phyloP scores from a whole-genome alignment of 1,284 basidiomycete species.

The Volvariella volvacea region DNA sequence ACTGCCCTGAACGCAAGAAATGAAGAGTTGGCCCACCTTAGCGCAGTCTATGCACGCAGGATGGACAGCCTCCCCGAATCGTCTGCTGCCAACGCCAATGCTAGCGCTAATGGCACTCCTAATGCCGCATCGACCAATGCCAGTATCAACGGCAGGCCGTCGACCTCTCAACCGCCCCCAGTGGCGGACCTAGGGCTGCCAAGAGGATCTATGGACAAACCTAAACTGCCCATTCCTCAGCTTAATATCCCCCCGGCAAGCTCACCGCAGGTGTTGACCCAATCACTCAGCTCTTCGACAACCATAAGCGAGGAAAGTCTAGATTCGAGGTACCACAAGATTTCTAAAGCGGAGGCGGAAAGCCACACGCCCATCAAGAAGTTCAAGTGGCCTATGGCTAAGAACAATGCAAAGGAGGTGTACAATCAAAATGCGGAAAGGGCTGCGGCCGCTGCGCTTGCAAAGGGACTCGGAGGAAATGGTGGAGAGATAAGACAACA shows the following conservation, averaged over 20 bases:
- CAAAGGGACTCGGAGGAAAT: constrained; percentile 16
- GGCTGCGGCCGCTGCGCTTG: no score
- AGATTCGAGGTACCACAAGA: constrained; percentile 24
- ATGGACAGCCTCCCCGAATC: constrained; percentile 4
- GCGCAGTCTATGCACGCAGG: constrained; percentile 54
- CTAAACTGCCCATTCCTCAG: background rate
- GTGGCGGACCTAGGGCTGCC: constrained; percentile 4
- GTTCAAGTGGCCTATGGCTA: constrained; percentile 63
- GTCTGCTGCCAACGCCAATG: constrained; percentile 13
- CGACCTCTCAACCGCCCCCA: background rate
- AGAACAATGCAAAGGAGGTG: constrained; percentile 25
- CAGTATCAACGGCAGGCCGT: no score
- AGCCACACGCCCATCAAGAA: constrained; percentile 42
- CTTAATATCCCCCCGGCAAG: constrained; percentile 27
- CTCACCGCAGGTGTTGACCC: background rate
- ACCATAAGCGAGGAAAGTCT: constrained; percentile 29
- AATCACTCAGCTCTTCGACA: constrained; percentile 18
- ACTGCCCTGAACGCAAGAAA: constrained; percentile 87
- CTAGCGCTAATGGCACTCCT: no score
- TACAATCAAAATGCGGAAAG: constrained; percentile 12
- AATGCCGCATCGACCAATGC: no score
- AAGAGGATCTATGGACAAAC: background rate
- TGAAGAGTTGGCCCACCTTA: constrained; percentile 85
- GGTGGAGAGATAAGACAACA: constrained; percentile 51
- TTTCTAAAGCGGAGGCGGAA: constrained; percentile 27